Conservation (phyloP, 192 early-diverging fungal genomes). For the Coemansia sp. region DNA sequence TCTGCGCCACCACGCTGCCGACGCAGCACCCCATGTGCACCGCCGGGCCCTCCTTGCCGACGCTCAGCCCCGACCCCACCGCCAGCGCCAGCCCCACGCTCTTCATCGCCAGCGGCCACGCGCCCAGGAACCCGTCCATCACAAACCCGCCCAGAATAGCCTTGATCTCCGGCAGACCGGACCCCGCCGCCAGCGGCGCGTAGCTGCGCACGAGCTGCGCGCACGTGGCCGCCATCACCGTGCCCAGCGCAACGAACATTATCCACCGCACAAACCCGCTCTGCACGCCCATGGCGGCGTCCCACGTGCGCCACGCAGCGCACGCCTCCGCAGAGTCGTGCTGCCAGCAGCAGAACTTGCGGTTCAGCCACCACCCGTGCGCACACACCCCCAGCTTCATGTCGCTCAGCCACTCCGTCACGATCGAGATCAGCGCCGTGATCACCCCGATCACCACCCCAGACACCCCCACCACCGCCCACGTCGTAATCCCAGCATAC, state of each 20-base stretch:
- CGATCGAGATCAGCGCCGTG: constrained; percentile 86
- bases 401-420: constrained; percentile 88
- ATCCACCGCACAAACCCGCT: constrained; percentile 70
- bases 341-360: constrained; percentile 92
- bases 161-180: constrained; percentile 92
- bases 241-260: constrained; percentile 73
- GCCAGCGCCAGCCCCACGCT: constrained; percentile 72
- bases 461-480: constrained; percentile 81
- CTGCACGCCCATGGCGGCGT: constrained; percentile 52
- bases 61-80: constrained; percentile 77
- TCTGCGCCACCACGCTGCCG: constrained; percentile 76
- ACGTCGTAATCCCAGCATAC: constrained; percentile 75
- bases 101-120: constrained; percentile 84
- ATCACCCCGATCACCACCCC: constrained; percentile 78
- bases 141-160: constrained; percentile 85
- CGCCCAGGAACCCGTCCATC: constrained; percentile 91
- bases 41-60: constrained; percentile 95
- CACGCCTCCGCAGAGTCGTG: constrained; percentile 53
- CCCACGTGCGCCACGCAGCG: constrained; percentile 72
- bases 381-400: constrained; percentile 81
- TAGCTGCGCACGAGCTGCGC: constrained; percentile 72
- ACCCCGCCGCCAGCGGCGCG: constrained; percentile 90
- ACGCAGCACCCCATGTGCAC: constrained; percentile 91
- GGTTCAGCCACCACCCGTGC: constrained; percentile 83
- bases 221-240: constrained; percentile 67